phyloP scores from a whole-genome alignment of 2,329 filamentous ascomycete genomes.

The Alternaria burnsii region DNA sequence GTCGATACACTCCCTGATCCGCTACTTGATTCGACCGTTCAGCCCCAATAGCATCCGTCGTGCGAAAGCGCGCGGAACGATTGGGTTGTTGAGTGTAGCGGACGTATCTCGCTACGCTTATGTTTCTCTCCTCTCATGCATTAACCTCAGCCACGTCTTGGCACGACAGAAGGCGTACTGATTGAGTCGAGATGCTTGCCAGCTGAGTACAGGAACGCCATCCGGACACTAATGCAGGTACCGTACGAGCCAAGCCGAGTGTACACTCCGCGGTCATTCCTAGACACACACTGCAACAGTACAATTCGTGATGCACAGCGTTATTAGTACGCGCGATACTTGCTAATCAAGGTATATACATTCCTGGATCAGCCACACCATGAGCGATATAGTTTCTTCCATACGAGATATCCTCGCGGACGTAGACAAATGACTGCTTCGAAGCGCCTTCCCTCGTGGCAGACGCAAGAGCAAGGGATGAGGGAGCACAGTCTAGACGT shows the following conservation, averaged over 20 bases:
- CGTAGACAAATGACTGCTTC: fast-evolving
- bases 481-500: background rate
- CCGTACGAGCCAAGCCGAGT: background rate
- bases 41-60: background rate
- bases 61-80: background rate
- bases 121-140: background rate
- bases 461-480: background rate
- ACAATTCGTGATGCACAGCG: too few relatives aligned
- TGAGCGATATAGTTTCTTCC: background rate
- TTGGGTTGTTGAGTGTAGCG: background rate
- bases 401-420: background rate
- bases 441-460: background rate
- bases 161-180: background rate
- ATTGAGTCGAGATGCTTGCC: background rate
- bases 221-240: background rate
- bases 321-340: too few relatives aligned
- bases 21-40: background rate
- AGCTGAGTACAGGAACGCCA: background rate
- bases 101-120: background rate
- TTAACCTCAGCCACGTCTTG: background rate
- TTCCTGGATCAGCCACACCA: background rate
- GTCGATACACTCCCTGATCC: too few relatives aligned
- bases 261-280: background rate
- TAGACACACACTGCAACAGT: background rate
- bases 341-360: too few relatives aligned